Conservation (phyloP, 371 early-diverging fungal species). For the Zopfochytrium polystomum region DNA sequence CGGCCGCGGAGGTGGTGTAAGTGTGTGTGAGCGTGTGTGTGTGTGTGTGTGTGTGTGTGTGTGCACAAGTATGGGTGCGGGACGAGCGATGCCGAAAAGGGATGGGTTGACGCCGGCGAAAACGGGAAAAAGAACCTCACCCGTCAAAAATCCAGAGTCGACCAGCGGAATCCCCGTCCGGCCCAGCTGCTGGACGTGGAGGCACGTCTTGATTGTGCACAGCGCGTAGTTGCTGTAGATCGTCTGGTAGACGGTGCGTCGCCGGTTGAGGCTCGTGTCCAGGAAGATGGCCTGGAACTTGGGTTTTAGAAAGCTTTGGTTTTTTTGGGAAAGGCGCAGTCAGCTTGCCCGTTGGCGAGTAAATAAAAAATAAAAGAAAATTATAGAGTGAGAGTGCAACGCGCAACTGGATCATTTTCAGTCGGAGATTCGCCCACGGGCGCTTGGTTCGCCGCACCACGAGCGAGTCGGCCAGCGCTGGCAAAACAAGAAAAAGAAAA, state of each 20-base stretch:
- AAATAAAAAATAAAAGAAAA: slow-evolving; percentile 1
- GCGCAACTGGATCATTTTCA: slow-evolving; percentile 49
- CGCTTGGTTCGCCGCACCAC: slow-evolving; percentile 41
- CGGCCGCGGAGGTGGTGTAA: too few species aligned
- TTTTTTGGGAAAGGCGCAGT: slow-evolving; percentile 17
- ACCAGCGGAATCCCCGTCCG: too few species aligned
- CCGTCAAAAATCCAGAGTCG: too few species aligned
- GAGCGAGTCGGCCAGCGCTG: slow-evolving; percentile 44
- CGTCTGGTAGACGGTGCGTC: slow-evolving; percentile 56
- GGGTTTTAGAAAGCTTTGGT: slow-evolving; percentile 49
- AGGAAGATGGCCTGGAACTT: slow-evolving; percentile 56
- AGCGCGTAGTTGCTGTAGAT: slow-evolving; percentile 65
- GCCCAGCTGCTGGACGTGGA: slow-evolving; percentile 40
- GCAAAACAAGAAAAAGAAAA: neutral
- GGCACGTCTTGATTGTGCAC: slow-evolving; percentile 64
- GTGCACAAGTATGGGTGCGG: too few species aligned
- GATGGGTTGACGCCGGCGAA: slow-evolving; percentile 9
- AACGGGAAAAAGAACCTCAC: too few species aligned
- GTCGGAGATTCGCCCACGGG: slow-evolving; percentile 42
- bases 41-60: too few species aligned
- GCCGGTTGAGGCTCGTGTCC: slow-evolving; percentile 59
- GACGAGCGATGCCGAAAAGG: too few species aligned
- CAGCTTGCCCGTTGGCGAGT: too few species aligned
- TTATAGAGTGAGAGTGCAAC: neutral
- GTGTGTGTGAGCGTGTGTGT: too few species aligned